Evolutionary conservation across 1,139 yeast genomes (phyloP).

Genomic region (Debaryomycetaceae sp.): DNA sequence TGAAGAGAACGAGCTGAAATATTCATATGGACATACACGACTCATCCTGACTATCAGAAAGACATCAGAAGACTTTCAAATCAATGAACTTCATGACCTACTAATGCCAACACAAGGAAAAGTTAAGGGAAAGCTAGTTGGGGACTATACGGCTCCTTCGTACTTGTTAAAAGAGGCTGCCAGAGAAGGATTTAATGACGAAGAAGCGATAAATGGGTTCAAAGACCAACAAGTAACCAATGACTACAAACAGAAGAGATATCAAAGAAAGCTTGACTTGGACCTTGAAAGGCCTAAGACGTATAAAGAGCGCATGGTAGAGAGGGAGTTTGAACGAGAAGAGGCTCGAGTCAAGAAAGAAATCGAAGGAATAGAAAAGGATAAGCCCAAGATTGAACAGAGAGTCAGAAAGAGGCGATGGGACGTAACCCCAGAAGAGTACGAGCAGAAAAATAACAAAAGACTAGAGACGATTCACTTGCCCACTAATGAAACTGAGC

Average conservation of each 20-base stretch:
- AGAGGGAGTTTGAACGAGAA: slow-evolving; percentile 28
- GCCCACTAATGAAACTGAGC: neutral
- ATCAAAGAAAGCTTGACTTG: slow-evolving; percentile 21
- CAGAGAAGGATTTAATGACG: slow-evolving; percentile 21
- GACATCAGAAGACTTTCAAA: neutral
- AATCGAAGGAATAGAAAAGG: slow-evolving; percentile 13
- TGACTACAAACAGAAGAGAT: slow-evolving; percentile 20
- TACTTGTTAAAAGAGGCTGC: slow-evolving; percentile 22
- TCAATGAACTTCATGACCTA: too few species aligned
- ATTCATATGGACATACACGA: slow-evolving; percentile 8
- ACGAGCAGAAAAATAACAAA: slow-evolving; percentile 17
- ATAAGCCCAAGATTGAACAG: slow-evolving; percentile 10
- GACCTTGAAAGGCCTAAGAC: slow-evolving; percentile 19
- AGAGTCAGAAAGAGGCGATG: slow-evolving; percentile 25
- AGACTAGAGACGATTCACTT: slow-evolving; percentile 2
- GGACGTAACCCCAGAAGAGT: slow-evolving; percentile 36
- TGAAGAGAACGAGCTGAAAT: neutral
- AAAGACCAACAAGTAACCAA: slow-evolving; percentile 18
- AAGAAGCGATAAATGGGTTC: slow-evolving; percentile 14
- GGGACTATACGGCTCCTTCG: slow-evolving; percentile 31
- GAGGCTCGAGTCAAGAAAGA: slow-evolving; percentile 20
- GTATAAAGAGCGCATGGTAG: slow-evolving; percentile 37
- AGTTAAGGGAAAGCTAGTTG: slow-evolving; percentile 19
- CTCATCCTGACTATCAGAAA: slow-evolving; percentile 8
- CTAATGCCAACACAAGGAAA: slow-evolving; percentile 5